Conservation (phyloP, 495 filamentous ascomycete species). For the Daldinia vernicosa region DNA sequence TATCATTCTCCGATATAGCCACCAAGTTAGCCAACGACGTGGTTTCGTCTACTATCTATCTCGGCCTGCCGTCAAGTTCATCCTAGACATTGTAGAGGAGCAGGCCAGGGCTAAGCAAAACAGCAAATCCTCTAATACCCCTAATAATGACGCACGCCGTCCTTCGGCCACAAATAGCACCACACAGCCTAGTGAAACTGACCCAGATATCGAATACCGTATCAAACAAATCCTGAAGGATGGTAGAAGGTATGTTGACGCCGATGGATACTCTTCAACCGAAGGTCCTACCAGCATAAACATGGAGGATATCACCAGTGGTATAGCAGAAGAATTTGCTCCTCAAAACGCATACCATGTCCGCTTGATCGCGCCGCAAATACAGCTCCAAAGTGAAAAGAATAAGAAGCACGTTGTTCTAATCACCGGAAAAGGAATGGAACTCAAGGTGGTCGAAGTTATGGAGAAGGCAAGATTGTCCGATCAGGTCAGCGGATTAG, state of each 20-base stretch:
- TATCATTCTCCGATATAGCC: slow-evolving; percentile 95
- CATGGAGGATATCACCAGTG: slow-evolving; percentile 70
- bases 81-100: slow-evolving; percentile 95
- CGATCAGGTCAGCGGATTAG: slow-evolving; percentile 92
- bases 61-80: slow-evolving; percentile 94
- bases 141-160: slow-evolving; percentile 36
- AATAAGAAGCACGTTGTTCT: slow-evolving; percentile 91
- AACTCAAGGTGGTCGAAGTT: slow-evolving; percentile 93
- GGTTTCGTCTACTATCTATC: slow-evolving; percentile 99
- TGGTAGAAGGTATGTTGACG: slow-evolving; percentile 81
- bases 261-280: slow-evolving; percentile 57
- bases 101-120: slow-evolving; percentile 74
- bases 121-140: slow-evolving; percentile 48
- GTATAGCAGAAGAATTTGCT: slow-evolving; percentile 89
- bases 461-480: slow-evolving; percentile 94
- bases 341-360: slow-evolving; percentile 93
- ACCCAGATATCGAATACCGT: slow-evolving; percentile 77
- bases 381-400: slow-evolving; percentile 97
- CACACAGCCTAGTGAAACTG: slow-evolving; percentile 49
- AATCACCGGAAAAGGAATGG: slow-evolving; percentile 96
- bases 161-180: slow-evolving; percentile 48
- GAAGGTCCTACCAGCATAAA: slow-evolving; percentile 49
- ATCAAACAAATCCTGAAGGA: slow-evolving; percentile 89
- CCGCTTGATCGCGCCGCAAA: slow-evolving; percentile 94
- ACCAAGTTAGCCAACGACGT: slow-evolving; percentile 94